Base-by-base conservation (phyloP, 2,329 filamentous ascomycete genomes). In the Aspergillus fijiensis region DNA sequence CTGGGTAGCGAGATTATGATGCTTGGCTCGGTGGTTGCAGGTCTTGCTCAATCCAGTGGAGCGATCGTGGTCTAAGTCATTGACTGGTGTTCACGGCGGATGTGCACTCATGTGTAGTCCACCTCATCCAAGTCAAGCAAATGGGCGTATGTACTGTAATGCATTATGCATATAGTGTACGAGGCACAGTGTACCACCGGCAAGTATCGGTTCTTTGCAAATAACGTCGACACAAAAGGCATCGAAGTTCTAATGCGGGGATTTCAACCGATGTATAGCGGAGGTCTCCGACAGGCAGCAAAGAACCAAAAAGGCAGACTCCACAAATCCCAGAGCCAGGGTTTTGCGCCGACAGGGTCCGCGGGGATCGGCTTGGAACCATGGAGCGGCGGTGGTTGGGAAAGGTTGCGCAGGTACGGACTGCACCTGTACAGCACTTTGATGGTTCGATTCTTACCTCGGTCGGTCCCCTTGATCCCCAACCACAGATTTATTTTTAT, bases 361-460 rank as follows among this genome's bases (percentile, higher is more conserved):
- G 51, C 51, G 51, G 51, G 35, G 51, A 53, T 53, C 51, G 27
- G 19, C 12, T 39, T 29, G 25, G 53, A 55, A 55, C 53, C 53
- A 55, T 55, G 53, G 53, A 11, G 27, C 27, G 39, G 42, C 29
- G 53, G 53, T 48, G 53, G 53, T 49, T 55, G 53, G 53, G 27
- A 29, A 45, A 16, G 39, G 14, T 19, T 49, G 35, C 31, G 16
- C 16, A 54, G 23, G 33, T 54, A 25, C 39, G 27, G 16, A 29
- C 27, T 29, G 27, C 27, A 29, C 27, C 33, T 35, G 12, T 35
- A 35, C 33, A 11, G 33, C 4, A 35, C 33, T 16, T 35, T 1
- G n/a, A 6, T 33, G 11, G 23, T 45, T 53, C 16, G 35, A 23
- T 53, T 45, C 39, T 19, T n/a, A 47, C 39, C 47, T 55, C n/a